phyloP scores from a whole-genome alignment of 495 filamentous ascomycete species.

The Daldinia decipiens region DNA sequence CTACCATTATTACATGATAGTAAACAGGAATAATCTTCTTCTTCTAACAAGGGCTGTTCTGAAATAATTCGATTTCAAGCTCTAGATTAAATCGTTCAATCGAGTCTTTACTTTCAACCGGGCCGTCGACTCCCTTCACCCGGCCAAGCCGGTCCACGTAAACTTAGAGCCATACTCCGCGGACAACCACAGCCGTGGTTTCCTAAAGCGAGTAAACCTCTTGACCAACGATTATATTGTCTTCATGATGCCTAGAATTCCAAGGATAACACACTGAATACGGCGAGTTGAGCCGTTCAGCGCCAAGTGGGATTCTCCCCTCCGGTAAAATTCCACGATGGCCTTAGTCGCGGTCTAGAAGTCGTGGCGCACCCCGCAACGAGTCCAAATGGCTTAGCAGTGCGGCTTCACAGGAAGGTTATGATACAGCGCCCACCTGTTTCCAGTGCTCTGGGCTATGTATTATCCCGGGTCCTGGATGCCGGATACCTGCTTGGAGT shows the following conservation, averaged over 20 bases:
- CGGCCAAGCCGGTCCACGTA: not conserved
- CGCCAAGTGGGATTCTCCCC: constrained; percentile 11
- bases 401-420: constrained; percentile 9
- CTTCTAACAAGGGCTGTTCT: not conserved
- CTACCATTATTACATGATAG: not conserved
- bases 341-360: constrained; percentile 12
- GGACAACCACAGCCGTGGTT: not conserved
- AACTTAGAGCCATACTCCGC: not conserved
- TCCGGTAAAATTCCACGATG: constrained; percentile 17
- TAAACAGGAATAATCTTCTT: not conserved
- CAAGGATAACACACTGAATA: constrained; percentile 1
- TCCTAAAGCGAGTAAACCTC: constrained; percentile 5
- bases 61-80: not conserved
- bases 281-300: constrained; percentile 9
- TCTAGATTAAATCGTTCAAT: not conserved
- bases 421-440: not conserved
- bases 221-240: not conserved
- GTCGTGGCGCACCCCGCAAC: not conserved
- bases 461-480: not conserved
- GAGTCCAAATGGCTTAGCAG: not conserved
- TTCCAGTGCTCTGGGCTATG: not conserved
- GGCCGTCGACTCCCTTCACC: constrained; percentile 3
- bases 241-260: constrained; percentile 13
- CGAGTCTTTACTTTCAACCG: not conserved
- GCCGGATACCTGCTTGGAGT: not conserved